Evolutionary conservation across 1,139 yeast genomes (phyloP), one percentile per base, ranked within the genome.

Genomic region (Yamadazyma conglobata): DNA sequence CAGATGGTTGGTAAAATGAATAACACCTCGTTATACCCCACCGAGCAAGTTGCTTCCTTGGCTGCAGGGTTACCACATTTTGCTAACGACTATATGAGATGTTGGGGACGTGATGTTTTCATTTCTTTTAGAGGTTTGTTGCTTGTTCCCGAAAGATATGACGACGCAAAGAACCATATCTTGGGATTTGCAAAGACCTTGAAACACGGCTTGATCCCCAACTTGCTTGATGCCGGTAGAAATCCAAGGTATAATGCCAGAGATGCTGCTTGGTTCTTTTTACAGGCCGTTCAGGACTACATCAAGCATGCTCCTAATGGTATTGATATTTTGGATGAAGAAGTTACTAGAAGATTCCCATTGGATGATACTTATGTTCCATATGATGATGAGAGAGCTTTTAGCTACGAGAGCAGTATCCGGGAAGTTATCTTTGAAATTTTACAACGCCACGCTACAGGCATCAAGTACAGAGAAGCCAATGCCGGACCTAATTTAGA

Each of bases 51-150:
- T 10, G 84, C 95, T 3, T 75, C 87, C 27, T 67, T 91, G 73
- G 96, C 97, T 10, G 98, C 98, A 2, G 98, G 97, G 0, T 70
- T 91, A 38, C 98, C 98, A 3, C 96, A 89, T 59, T 91, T 91
- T 56, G 79, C 93, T 50, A 74, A 73, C 36, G 87, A 82, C 44
- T 88, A 85, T 55, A 88, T 89, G 95, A 73, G 98, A 57, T 87
- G 96, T 54, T 91, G 98, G 98, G 98, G 98, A 18, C 73, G 98
- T 52, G 98, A 91, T 59, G 95, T 88, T 2, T 91, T 91, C 52
- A 81, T 91, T 34, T 74, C 96, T 0, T 69, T 84, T 34, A 68
- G 96, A 42, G 98, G 98, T 0, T 65, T 89, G 29, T 60, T 88
- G 38, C 60, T 89, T 23, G 80, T 83, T 1, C 73, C 96, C 0